These are phyloP conservation scores for Vickermania ingenoplastis DNA, from an alignment of 208 protist species.

Conservation along the genomic window DNA sequence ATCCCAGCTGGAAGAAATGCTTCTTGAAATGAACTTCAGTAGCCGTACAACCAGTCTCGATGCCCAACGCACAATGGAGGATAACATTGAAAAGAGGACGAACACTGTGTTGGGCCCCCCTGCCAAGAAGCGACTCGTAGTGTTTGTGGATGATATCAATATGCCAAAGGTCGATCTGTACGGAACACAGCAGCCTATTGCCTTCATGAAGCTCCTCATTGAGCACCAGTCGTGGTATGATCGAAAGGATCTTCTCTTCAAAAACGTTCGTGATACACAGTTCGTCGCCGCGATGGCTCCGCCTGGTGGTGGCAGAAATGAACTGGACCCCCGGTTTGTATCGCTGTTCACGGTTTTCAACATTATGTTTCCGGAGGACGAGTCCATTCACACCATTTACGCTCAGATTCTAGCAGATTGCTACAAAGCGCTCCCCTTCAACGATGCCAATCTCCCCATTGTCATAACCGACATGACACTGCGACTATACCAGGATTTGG, in stretches of 20 bases:
- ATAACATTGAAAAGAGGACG: conserved; percentile 96
- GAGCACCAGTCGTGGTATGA: conserved; percentile 96
- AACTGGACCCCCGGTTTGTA: conserved; percentile 96
- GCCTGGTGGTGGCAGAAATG: conserved; percentile 94
- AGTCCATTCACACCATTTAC: conserved; percentile 96
- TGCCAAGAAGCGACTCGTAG: conserved; percentile 92
- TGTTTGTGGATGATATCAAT: conserved; percentile 99
- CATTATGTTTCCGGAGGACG: conserved; percentile 94
- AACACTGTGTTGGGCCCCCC: conserved; percentile 94
- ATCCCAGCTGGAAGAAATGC: conserved; percentile 82
- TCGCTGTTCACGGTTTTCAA: conserved; percentile 97
- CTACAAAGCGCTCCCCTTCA: conserved; percentile 58
- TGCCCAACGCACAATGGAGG: conserved; percentile 95
- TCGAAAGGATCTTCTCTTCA: conserved; percentile 94
- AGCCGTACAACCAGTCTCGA: conserved; percentile 93
- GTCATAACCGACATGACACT: conserved; percentile 91
- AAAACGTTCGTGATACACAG: conserved; percentile 93
- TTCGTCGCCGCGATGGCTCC: conserved; percentile 96
- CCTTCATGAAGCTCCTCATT: conserved; percentile 97
- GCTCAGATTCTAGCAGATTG: conserved; percentile 90
- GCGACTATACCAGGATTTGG: conserved; percentile 88
- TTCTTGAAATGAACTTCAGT: conserved; percentile 96
- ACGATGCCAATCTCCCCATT: conserved; percentile 27
- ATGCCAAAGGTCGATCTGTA: conserved; percentile 98
- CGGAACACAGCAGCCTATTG: conserved; percentile 98